These are phyloP conservation scores for Pleurotus salmoneostramineus DNA, from an alignment of 768 basidiomycete species.

Conservation along the genomic window DNA sequence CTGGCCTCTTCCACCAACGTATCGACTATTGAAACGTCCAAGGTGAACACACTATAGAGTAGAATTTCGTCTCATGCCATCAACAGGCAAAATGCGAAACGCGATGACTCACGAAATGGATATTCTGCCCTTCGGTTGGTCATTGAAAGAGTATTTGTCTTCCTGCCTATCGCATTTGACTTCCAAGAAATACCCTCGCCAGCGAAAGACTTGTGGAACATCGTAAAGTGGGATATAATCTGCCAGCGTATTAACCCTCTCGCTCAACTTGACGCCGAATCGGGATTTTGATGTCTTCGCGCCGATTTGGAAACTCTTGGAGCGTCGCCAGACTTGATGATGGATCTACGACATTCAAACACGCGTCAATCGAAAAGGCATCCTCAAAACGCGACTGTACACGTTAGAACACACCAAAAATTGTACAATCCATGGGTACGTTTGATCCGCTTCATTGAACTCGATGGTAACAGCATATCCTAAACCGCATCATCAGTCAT, in stretches of 20 bases:
- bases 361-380: not conserved
- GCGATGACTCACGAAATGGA: constrained; percentile 23
- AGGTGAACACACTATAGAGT: constrained; percentile 32
- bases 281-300: constrained; percentile 34
- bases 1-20: constrained; percentile 32
- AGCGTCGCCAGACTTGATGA: constrained; percentile 39
- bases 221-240: constrained; percentile 38
- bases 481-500: constrained; percentile 11
- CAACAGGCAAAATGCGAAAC: constrained; percentile 9
- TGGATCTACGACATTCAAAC: constrained; percentile 25
- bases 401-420: constrained; percentile 26
- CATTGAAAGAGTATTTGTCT: constrained; percentile 8
- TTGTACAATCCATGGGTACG: constrained; percentile 39
- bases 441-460: constrained; percentile 34
- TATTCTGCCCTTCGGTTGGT: not conserved
- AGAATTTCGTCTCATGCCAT: too few relatives aligned
- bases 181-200: constrained; percentile 37
- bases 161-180: constrained; percentile 22
- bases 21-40: constrained; percentile 30
- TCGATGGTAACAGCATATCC: constrained; percentile 35
- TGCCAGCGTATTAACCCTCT: constrained; percentile 22
- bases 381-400: not conserved
- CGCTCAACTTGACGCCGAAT: constrained; percentile 28
- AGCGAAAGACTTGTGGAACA: constrained; percentile 34
- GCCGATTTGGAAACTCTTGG: constrained; percentile 34